Percentiles rank a stretch among this genome's conserved stretches.
phyloP scores from a whole-genome alignment of 495 filamentous ascomycete species.

The Eremomyces bilateralis region DNA sequence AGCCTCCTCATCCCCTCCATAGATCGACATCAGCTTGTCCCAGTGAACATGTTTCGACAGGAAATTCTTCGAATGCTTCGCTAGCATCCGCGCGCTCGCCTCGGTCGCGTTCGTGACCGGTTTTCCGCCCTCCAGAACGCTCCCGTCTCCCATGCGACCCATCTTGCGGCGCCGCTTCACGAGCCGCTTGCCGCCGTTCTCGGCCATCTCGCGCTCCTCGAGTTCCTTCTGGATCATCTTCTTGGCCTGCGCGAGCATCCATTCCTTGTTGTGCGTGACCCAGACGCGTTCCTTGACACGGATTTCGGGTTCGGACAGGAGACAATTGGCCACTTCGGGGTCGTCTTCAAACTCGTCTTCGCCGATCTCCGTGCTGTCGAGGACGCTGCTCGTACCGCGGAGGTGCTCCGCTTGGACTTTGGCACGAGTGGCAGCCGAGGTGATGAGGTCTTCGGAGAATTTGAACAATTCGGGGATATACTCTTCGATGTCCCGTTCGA shows the following conservation, averaged over 20 bases:
- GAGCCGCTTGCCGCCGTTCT: constrained; percentile 22
- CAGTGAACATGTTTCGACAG: constrained; percentile 13
- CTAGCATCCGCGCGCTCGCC: constrained; percentile 10
- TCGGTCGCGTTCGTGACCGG: constrained; percentile 12
- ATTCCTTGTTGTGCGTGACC: constrained; percentile 85
- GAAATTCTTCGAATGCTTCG: constrained; percentile 5
- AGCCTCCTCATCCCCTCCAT: constrained; percentile 4
- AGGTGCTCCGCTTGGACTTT: constrained; percentile 1
- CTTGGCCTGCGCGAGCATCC: constrained; percentile 58
- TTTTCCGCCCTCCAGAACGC: constrained; percentile 14
- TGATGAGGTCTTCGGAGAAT: neutral
- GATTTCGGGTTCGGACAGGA: constrained; percentile 46
- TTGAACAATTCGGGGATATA: constrained; percentile 3
- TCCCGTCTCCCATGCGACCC: constrained; percentile 8
- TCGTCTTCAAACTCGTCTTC: constrained; percentile 61
- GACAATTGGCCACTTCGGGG: constrained; percentile 59
- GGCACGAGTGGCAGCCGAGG: neutral
- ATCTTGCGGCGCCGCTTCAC: constrained; percentile 11
- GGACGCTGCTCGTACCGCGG: neutral
- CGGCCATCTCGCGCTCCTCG: constrained; percentile 28
- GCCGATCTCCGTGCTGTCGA: constrained; percentile 1
- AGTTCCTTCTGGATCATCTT: constrained; percentile 48
- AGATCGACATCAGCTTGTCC: constrained; percentile 9
- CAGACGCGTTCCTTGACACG: constrained; percentile 71
- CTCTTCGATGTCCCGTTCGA: neutral